Base-by-base conservation (phyloP, 2,329 filamentous ascomycete species). In the Microcyclospora pomicola region DNA sequence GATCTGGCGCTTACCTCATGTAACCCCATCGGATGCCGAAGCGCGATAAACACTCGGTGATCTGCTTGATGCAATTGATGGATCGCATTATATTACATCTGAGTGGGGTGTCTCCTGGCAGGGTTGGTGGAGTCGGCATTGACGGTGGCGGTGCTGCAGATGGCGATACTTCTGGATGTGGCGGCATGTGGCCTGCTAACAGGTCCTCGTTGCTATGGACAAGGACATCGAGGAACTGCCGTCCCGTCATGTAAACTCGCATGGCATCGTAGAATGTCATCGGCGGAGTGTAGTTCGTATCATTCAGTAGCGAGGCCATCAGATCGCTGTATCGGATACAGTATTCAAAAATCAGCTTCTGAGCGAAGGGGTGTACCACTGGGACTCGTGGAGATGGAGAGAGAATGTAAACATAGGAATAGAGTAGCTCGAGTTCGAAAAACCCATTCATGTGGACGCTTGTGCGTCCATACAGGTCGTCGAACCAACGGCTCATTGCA, bases 241-340 rank as follows among this genome's bases (percentile, higher is more conserved):
- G 64, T 12, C 70, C 71, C 1, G 75, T 72, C 60, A 74, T 93
- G 52, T 83, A 91, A 1, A 84, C 78, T 37, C 87, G 77, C 52
- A 93, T 71, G 1, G 86, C 82, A 54, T 95, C 88, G 52, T 92
- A 80, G 50, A 87, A 94, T 1, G 83, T 88, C 51, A 91, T 75
- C 36, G 88, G 80, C 4, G 79, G 73, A 12, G 72, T 68, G 42
- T 76, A 71, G 27, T 66, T 61, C 3, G 71, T 58, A 47, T 73
- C 69, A 40, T 71, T 70, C 15, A 82, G 70, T 33, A 85, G 71
- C 5, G 75, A 72, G 49, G 82, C 72, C 45, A 93, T 75, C 42
- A 76, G 74, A 42, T 82, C 72, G 35, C 91, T 73, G 53, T 91
- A 95, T n/a, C 79, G 73, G 47, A 88, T 76, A 45, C 79, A 79